phyloP scores from a whole-genome alignment of 495 filamentous ascomycete species.

The Penicillium antarcticum region DNA sequence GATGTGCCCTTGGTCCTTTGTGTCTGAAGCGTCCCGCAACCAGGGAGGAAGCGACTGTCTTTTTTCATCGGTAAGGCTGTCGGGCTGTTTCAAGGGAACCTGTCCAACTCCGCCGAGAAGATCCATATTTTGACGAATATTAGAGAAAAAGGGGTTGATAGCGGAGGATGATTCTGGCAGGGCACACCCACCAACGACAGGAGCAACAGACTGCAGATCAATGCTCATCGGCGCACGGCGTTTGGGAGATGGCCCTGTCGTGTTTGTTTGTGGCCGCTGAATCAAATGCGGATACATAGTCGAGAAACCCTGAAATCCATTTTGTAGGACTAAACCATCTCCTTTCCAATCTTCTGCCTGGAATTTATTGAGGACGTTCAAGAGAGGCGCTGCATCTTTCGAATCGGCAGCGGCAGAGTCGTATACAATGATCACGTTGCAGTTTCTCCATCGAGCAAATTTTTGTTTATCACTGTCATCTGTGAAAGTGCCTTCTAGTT shows the following conservation, averaged over 20 bases:
- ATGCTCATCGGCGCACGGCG: conserved; percentile 46
- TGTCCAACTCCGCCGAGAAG: conserved; percentile 91
- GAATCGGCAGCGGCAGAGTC: conserved; percentile 70
- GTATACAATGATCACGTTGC: conserved; percentile 80
- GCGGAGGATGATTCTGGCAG: conserved; percentile 66
- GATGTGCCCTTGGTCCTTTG: conserved; percentile 67
- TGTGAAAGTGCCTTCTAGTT: conserved; percentile 84
- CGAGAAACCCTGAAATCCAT: conserved; percentile 52
- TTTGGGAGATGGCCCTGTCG: conserved; percentile 29
- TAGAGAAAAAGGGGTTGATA: conserved; percentile 89
- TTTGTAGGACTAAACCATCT: conserved; percentile 64
- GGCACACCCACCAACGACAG: conserved; percentile 82
- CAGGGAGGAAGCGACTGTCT: conserved; percentile 63
- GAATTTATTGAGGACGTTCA: conserved; percentile 92
- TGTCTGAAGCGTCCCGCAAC: conserved; percentile 65
- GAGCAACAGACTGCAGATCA: conserved; percentile 56
- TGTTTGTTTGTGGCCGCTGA: conserved; percentile 22
- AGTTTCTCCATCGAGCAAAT: conserved; percentile 73
- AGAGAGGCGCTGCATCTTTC: conserved; percentile 71
- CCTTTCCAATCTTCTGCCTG: conserved; percentile 79
- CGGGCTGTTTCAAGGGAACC: conserved; percentile 70
- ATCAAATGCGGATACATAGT: conserved; percentile 45
- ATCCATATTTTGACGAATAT: conserved; percentile 97
- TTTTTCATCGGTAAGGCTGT: conserved; percentile 43
- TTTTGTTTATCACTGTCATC: conserved; percentile 65